Conservation (phyloP, 1,284 basidiomycete genomes). For the Melampsora americana region DNA sequence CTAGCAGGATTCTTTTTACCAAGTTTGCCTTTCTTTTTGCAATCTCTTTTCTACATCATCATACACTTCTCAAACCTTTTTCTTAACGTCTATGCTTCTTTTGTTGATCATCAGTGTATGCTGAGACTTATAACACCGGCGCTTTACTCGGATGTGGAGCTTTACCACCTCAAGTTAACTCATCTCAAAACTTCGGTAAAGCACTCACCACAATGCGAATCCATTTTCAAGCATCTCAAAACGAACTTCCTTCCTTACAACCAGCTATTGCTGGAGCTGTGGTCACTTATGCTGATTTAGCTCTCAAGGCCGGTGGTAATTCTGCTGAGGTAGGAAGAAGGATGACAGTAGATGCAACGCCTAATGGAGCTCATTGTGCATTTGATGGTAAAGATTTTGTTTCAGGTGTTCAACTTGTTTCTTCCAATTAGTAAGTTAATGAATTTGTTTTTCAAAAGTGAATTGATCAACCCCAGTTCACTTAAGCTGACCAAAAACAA, state of each 20-base stretch:
- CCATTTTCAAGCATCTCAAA: slow-evolving; percentile 35
- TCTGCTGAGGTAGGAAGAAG: slow-evolving; percentile 8
- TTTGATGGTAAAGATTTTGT: slow-evolving; percentile 33
- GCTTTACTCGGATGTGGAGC: slow-evolving; percentile 31
- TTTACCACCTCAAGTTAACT: slow-evolving; percentile 20
- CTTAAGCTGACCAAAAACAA: not conserved
- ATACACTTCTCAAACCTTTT: not conserved
- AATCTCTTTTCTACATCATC: not conserved
- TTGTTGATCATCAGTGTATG: slow-evolving; percentile 24
- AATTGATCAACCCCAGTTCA: not conserved
- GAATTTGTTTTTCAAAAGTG: not conserved
- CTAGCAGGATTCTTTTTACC: slow-evolving; percentile 39
- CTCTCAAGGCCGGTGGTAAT: slow-evolving; percentile 1
- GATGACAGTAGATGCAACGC: slow-evolving; percentile 34
- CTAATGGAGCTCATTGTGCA: slow-evolving; percentile 27
- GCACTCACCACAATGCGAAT: slow-evolving; percentile 31
- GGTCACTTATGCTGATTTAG: slow-evolving; percentile 6
- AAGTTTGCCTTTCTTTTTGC: slow-evolving; percentile 3
- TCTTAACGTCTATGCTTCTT: not conserved
- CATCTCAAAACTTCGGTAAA: slow-evolving; percentile 36
- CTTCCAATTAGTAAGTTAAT: slow-evolving; percentile 36
- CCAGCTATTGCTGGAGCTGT: slow-evolving; percentile 27
- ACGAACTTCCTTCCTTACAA: slow-evolving; percentile 21
- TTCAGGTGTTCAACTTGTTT: slow-evolving; percentile 33
- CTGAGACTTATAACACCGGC: slow-evolving; percentile 29